phyloP scores from a whole-genome alignment of 2,329 filamentous ascomycete species.

The Aspergillus luchuensis region DNA sequence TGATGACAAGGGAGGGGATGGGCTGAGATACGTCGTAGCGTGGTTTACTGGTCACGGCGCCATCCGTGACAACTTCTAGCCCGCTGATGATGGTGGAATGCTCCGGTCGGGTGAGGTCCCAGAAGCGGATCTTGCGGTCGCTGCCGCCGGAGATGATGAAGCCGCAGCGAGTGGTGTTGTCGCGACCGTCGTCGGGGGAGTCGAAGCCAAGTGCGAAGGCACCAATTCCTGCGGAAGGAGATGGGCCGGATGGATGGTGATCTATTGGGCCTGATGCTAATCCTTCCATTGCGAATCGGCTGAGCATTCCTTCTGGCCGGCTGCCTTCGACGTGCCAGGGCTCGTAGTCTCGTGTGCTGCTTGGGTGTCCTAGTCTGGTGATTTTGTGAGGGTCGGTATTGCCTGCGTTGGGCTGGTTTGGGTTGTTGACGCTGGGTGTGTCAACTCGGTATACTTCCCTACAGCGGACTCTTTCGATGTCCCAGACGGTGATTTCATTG shows the following conservation, averaged over 20 bases:
- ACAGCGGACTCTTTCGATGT: slow-evolving; percentile 85
- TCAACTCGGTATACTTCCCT: slow-evolving; percentile 80
- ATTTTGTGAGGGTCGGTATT: slow-evolving; percentile 52
- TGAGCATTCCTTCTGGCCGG: slow-evolving; percentile 80
- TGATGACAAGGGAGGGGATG: slow-evolving; percentile 64
- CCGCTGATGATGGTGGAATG: slow-evolving; percentile 80
- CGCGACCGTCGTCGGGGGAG: slow-evolving; percentile 63
- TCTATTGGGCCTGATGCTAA: slow-evolving; percentile 60
- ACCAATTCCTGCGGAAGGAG: slow-evolving; percentile 56
- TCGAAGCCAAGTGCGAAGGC: slow-evolving; percentile 74
- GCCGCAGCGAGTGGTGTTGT: slow-evolving; percentile 64
- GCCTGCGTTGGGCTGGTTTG: slow-evolving; percentile 40
- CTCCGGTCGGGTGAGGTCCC: slow-evolving; percentile 81
- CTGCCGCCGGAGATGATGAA: slow-evolving; percentile 87
- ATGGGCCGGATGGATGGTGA: slow-evolving; percentile 32
- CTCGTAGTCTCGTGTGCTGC: slow-evolving; percentile 64
- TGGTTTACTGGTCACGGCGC: slow-evolving; percentile 54
- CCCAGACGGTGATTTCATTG: slow-evolving; percentile 87
- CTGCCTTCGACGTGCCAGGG: slow-evolving; percentile 91
- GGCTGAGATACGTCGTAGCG: slow-evolving; percentile 68
- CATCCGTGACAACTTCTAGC: slow-evolving; percentile 65
- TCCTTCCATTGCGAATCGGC: slow-evolving; percentile 68
- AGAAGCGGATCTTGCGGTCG: slow-evolving; percentile 89
- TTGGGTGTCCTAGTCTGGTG: slow-evolving; percentile 24
- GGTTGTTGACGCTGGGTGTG: slow-evolving; percentile 24